phyloP scores from a whole-genome alignment of 176 grass and related monocot species.

The Hordeum marinum region DNA sequence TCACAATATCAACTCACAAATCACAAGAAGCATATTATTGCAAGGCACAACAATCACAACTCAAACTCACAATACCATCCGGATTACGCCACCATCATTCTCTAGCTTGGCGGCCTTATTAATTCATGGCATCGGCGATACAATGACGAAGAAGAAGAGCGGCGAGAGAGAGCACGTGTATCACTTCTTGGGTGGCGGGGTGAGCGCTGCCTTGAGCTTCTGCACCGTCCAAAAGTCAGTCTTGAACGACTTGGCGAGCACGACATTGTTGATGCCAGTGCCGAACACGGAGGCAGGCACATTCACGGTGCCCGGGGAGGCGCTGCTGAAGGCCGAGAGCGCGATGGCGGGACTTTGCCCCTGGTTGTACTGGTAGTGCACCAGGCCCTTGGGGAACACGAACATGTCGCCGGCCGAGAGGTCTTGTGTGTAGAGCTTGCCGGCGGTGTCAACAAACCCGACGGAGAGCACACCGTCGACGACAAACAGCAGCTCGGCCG shows the following conservation, averaged over 20 bases:
- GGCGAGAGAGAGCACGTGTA: neutral
- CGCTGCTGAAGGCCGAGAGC: conserved; percentile 29
- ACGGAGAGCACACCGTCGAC: conserved; percentile 32
- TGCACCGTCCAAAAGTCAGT: conserved; percentile 16
- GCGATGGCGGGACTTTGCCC: neutral
- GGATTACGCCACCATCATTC: too few relatives aligned
- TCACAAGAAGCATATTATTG: too few relatives aligned
- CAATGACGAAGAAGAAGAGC: neutral
- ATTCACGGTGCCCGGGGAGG: neutral
- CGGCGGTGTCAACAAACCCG: conserved; percentile 37
- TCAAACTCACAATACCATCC: too few relatives aligned
- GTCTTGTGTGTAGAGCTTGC: conserved; percentile 24
- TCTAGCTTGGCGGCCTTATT: too few relatives aligned
- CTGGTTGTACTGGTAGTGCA: conserved; percentile 40
- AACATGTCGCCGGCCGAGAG: conserved; percentile 30
- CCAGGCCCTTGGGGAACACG: conserved; percentile 40
- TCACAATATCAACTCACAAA: too few relatives aligned
- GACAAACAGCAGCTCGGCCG: conserved; percentile 44
- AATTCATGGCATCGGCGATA: neutral
- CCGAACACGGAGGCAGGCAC: conserved; percentile 30
- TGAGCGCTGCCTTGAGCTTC: conserved; percentile 13
- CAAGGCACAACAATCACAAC: too few relatives aligned
- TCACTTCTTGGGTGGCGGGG: conserved; percentile 13
- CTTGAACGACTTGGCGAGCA: conserved; percentile 41
- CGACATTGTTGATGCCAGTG: neutral